Evolutionary conservation across 176 grass and related monocot genomes (phyloP), one percentile per base, ranked within the genome.

Genomic region (Coix lacrymajobi): DNA sequence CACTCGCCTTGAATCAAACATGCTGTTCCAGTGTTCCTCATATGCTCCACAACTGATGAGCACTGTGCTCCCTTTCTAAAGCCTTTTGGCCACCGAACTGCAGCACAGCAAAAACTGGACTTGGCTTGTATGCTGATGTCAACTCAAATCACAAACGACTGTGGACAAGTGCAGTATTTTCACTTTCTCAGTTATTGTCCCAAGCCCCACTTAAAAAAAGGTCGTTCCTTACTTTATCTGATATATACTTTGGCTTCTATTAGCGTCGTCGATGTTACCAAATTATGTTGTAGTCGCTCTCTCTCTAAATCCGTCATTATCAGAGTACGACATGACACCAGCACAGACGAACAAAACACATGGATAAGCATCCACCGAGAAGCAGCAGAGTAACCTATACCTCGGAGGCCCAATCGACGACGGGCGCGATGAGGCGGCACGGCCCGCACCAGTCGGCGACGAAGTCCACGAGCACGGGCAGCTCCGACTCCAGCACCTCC

Each of bases 381-480:
- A 78, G 43, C 65, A 63, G 63, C 41, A 22, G 6, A 90, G 45
- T 3, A 52, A 17, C 32, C 3, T 20, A 5, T 62, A 81, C 96
- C 89, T 91, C 75, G 61, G 93, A 90, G 43, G 93, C 96, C 96
- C 91, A 99, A 79, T 99, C 96, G 25, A 99, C 83, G 76, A 85
- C 77, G 15, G 96, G 89, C 12, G 93, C 84, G 73, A 99, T 92
- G 83, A 96, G 79, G 57, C 93, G 92, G 91, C 96, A 99, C 52
- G 96, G 96, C 19, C 96, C 96, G 79, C 96, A 99, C 96, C 96
- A 96, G 12, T 93, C 91, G 7, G 96, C 96, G 45, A 99, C 89
- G 86, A 99, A 99, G 66, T 99, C 96, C 16, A 99, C 96, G 49
- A 99, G 93, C 61, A 96, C 96, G 12, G 93, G 96, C 3, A 99